Evolutionary conservation across 345 rosid species (phyloP).

Genomic region (Moricandia arvensis): DNA sequence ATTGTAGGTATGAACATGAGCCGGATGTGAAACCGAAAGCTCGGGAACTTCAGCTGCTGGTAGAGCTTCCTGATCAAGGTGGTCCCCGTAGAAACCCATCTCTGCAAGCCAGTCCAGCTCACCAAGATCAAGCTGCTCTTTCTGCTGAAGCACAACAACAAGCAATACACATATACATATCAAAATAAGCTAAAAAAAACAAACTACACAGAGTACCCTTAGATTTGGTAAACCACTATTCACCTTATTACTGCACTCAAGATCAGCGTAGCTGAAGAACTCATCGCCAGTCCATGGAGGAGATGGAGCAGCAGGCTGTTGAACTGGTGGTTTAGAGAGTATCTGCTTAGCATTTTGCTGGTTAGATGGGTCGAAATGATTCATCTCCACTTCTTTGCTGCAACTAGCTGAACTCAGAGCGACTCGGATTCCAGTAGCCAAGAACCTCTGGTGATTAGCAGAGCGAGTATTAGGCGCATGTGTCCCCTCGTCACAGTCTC

Average conservation of each 20-base stretch:
- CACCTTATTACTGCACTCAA: conserved; percentile 76
- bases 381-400: conserved; percentile 45
- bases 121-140: conserved; percentile 72
- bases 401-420: conserved; percentile 62
- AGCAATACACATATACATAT: background rate
- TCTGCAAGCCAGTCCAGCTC: conserved; percentile 79
- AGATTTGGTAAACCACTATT: conserved; percentile 3
- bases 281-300: conserved; percentile 71
- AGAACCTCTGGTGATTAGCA: conserved; percentile 84
- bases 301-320: conserved; percentile 44
- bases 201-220: background rate
- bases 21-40: conserved; percentile 48
- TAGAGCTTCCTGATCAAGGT: conserved; percentile 53
- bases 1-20: conserved; percentile 37
- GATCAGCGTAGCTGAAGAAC: conserved; percentile 62
- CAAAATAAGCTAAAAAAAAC: conserved; percentile 15
- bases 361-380: conserved; percentile 59
- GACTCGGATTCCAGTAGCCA: conserved; percentile 89
- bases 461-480: conserved; percentile 81
- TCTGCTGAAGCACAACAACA: background rate
- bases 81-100: conserved; percentile 60
- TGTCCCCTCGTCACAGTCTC: conserved; percentile 78
- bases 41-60: conserved; percentile 91
- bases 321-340: conserved; percentile 42
- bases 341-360: background rate